Base-by-base conservation (phyloP, 257 asterid species). In the Ballota nigra region DNA sequence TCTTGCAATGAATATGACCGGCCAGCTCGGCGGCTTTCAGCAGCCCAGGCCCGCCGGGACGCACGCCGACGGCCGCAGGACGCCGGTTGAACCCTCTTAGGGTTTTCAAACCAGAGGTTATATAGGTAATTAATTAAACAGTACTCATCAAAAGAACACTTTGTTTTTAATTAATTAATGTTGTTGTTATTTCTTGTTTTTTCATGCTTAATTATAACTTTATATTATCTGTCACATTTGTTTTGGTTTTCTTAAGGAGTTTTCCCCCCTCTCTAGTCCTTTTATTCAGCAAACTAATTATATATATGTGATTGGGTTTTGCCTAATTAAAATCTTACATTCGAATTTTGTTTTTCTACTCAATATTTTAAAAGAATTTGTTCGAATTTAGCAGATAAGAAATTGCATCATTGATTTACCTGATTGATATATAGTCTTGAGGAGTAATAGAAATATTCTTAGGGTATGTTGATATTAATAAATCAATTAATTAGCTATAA, bases 81-180 rank as follows among this genome's bases (percentile, higher is more conserved):
- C 93, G 62, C 93, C 96, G 41, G 87, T 92, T 0, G 97, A 92
- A 15, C 98, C 95, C 7, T 87, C 97, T 77, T 92, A 84, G 87
- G 87, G 86, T 78, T 75, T 77, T 9, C 11, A 9, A 2, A 6
- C 8, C 6, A 6, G 38, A 33, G 34, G 5, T 33, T 33, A 43
- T 61, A 77, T 70, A 70, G 78, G 68, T 65, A 65, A 53, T 31
- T 64, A 64, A 52, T 31, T 60, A 57, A 57, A 71, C 34, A 58
- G 52, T 36, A 53, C 47, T 61, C 20, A 26, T n/a, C 1, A 63
- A 69, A 75, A 55, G 52, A 68, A 62, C 45, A 69, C 47, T 69
- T 75, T 4, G 6, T 43, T 70, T 69, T 60, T 5, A 40, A 38
- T 62, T 52, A 72, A 51, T 51, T 75, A 43, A n/a, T n/a, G 11